These are phyloP conservation scores for Saccharomycopsis sp. DNA, from an alignment of 805 yeast genomes.

Conservation along the genomic window DNA sequence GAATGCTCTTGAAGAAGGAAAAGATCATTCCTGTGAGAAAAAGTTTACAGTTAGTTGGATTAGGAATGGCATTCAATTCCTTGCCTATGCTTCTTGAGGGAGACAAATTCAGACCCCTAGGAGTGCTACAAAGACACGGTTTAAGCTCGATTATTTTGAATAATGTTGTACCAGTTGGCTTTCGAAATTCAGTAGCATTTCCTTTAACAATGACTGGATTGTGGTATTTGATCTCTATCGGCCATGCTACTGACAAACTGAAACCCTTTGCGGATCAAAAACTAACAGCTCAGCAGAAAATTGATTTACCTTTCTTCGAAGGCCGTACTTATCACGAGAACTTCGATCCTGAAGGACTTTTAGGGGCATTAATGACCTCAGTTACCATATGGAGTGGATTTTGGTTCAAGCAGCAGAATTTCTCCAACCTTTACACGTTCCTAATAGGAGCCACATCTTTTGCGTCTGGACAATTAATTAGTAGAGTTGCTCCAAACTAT, in stretches of 20 bases:
- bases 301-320: constrained; percentile 26
- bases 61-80: constrained; percentile 22
- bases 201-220: constrained; percentile 24
- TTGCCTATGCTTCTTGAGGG: constrained; percentile 18
- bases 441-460: constrained; percentile 25
- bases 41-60: constrained; percentile 21
- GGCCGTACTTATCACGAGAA: constrained; percentile 24
- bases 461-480: constrained; percentile 25
- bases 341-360: constrained; percentile 34
- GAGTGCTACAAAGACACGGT: constrained; percentile 25
- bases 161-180: constrained; percentile 1
- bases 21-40: constrained; percentile 17
- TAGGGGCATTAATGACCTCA: constrained; percentile 31
- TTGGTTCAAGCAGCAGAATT: constrained; percentile 25
- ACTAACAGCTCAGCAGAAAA: constrained; percentile 29
- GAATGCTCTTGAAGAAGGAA: constrained; percentile 14
- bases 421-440: constrained; percentile 23
- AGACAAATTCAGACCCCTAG: constrained; percentile 21
- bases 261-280: constrained; percentile 27
- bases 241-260: constrained; percentile 22
- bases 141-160: constrained; percentile 21
- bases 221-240: constrained; percentile 27
- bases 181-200: constrained; percentile 11
- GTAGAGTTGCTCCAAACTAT: constrained; percentile 26
- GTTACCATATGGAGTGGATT: constrained; percentile 33